Base-by-base conservation (phyloP, 1,284 basidiomycete genomes). In the Ceratobasidium sp. region DNA sequence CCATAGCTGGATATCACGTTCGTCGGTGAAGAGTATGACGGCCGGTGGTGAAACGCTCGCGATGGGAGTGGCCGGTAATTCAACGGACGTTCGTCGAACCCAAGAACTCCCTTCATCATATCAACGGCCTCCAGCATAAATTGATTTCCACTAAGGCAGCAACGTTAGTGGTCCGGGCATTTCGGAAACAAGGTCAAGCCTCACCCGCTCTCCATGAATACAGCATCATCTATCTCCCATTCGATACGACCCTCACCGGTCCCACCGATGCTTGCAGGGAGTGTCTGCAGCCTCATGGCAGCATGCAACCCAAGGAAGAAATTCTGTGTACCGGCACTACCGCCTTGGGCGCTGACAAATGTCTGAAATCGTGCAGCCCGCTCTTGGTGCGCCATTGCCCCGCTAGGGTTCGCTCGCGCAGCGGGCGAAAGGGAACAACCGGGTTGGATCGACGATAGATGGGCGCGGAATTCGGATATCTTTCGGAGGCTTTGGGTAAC, bases 181-280 rank as follows among this genome's bases (percentile, higher is more conserved):
- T 46, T 54, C 34, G 59, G 58, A 48, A 31, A 53, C 27, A 46
- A 54, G 74, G 43, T 56, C 22, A 24, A 41, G 61, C 58, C 76
- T 68, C 65, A 77, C 76, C 75, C 77, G 71, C 75, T 77, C 64
- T 78, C 77, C 69, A 78, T 75, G 62, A 78, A 78, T 37, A 77
- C 74, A 19, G 76, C 75, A 69, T 78, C 77, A 39, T 78, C 77
- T 0, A 78, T 59, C 63, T 78, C 77, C 77, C 77, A 78, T 58
- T 78, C 74, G 43, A 78, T 75, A 27, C 76, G 75, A 43, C 48
- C 51, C 22, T 65, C 66, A 22, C 77, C 77, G 16, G 75, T 76
- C 49, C 77, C 77, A 58, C 77, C 77, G 14, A 76, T 49, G 49
- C 68, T 76, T 31, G 64, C 63, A 41, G 75, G 74, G 19, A 76